phyloP scores from a whole-genome alignment of 148 eudicot species.

The Vaccinium macrocarpon region DNA sequence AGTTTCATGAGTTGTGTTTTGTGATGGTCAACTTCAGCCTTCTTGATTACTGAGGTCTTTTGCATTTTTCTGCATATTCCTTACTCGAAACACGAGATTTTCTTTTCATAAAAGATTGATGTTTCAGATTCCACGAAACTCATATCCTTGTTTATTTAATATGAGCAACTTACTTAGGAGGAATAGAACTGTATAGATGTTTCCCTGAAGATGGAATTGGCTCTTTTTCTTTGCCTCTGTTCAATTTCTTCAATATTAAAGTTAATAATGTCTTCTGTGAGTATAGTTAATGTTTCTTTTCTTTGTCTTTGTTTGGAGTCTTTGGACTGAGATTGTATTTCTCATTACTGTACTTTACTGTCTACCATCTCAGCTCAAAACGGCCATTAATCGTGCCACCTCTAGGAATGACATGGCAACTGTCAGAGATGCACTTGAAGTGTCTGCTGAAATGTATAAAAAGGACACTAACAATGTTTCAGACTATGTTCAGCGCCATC shows the following conservation, averaged over 20 bases:
- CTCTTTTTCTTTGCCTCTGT: background rate
- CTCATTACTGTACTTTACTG: conserved; percentile 11
- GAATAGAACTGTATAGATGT: background rate
- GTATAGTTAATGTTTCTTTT: background rate
- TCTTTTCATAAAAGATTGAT: background rate
- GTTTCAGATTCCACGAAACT: background rate
- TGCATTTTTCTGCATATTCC: conserved; percentile 1
- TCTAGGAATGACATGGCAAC: conserved; percentile 93
- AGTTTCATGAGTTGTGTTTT: background rate
- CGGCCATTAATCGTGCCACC: conserved; percentile 85
- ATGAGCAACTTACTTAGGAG: background rate
- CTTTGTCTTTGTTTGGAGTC: background rate
- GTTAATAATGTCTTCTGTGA: background rate
- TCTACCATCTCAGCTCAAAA: conserved; percentile 59
- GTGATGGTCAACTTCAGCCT: background rate
- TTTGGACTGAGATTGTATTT: background rate
- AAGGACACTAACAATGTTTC: conserved; percentile 81
- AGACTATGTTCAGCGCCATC: conserved; percentile 92
- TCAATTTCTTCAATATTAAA: background rate
- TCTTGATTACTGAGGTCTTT: background rate
- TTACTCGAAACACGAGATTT: background rate
- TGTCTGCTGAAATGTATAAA: conserved; percentile 91
- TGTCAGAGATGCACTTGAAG: conserved; percentile 95
- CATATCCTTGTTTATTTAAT: background rate
- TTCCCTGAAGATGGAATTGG: conserved; percentile 10